Base-by-base conservation (phyloP, 345 rosid species). In the Brassica rapa region DNA sequence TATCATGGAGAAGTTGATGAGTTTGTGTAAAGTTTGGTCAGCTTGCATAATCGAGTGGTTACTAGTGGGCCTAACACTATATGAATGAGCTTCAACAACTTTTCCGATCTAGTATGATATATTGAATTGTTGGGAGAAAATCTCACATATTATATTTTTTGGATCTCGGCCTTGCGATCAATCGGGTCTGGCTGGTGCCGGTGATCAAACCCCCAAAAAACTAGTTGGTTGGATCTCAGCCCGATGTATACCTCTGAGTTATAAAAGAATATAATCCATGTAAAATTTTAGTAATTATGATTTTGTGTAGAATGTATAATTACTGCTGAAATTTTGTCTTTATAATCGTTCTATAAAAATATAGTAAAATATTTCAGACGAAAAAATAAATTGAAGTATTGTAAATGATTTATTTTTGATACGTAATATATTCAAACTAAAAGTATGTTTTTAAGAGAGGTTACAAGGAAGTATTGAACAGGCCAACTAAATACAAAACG, bases 1-100 rank as follows among this genome's bases (percentile, higher is more conserved):
- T 27, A 59, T 68, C 73, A 59, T 59, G 73, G 68, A 75, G 72
- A 75, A 39, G 30, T 59, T 75, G 32, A 66, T 59, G 30, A 59
- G 32, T 59, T 59, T 27, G 41, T 10, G 46, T 35, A 74, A 57
- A 16, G 60, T 23, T 68, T 59, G 61, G 68, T 14, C 73, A 59
- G 29, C 73, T 60, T 68, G 64, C 15, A 69, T 9, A n/a, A 61
- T 62, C 16, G 53, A 8, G 74, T 69, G 27, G 63, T 33, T 53
- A 16, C 24, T 10, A 62, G 68, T 77, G 74, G 80, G 69, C 74
- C 74, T 69, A 46, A 14, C 56, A 62, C 23, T 69, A 11, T 16
- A 7, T 16, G 62, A 49, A 49, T 49, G 46, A 27, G 29, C 7
- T 41, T 29, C 67, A 67, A 39, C 46, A 37, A 15, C 30, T 46